Conservation (phyloP, 345 rosid species). For the Linum usitatissimum region DNA sequence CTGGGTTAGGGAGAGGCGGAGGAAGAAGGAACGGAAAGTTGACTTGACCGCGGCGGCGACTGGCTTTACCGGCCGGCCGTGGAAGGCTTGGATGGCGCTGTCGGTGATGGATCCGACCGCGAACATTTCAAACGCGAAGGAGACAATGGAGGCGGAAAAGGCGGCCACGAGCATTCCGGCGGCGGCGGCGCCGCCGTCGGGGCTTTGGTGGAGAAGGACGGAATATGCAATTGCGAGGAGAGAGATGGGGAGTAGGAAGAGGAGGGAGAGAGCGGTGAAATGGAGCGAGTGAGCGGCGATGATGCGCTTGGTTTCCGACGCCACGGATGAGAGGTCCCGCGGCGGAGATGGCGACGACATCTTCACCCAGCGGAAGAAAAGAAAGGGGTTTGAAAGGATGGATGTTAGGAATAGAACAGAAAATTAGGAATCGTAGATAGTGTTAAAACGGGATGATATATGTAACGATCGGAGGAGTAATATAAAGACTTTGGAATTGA, state of each 20-base stretch:
- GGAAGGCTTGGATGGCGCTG: constrained; percentile 61
- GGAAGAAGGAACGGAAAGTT: constrained; percentile 30
- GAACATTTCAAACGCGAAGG: constrained; percentile 14
- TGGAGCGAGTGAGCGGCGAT: constrained; percentile 73
- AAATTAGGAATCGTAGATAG: no score
- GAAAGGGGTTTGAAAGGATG: no score
- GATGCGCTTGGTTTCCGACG: constrained; percentile 50
- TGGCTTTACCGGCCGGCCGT: constrained; percentile 72
- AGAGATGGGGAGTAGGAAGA: constrained; percentile 64
- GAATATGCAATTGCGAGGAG: constrained; percentile 20
- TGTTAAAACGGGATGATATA: no score
- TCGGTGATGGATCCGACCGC: constrained; percentile 54
- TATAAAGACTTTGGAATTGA: no score
- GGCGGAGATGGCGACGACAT: no score
- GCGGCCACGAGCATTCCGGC: constrained; percentile 15
- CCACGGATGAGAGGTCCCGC: constrained; percentile 25
- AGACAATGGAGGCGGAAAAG: constrained; percentile 22
- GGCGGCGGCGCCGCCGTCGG: not conserved
- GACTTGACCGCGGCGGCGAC: constrained; percentile 42
- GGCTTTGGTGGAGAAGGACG: not conserved
- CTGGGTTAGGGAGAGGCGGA: constrained; percentile 38
- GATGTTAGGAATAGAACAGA: no score
- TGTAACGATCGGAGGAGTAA: no score
- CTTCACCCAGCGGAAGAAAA: no score
- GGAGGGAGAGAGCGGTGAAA: constrained; percentile 74